Percentiles rank a stretch among this genome's conserved stretches.
Evolutionary conservation across 805 yeast species (phyloP).

Genomic region (Pichia nanzhaoensis): DNA sequence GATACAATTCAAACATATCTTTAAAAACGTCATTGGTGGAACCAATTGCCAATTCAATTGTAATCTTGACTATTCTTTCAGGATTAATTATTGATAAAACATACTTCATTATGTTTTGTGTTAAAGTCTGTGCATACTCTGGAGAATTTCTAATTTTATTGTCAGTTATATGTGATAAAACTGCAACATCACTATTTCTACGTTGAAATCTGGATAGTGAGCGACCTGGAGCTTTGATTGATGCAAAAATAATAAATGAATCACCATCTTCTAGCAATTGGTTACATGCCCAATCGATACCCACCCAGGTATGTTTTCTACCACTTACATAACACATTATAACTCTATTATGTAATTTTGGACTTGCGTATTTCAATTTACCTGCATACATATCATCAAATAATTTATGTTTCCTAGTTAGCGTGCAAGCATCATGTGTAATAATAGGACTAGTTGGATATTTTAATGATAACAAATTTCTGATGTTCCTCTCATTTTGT

Average conservation of each 20-base stretch:
- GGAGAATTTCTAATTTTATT: conserved; percentile 38
- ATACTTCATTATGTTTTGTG: conserved; percentile 48
- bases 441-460: conserved; percentile 34
- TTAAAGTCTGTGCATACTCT: conserved; percentile 38
- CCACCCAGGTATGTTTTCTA: conserved; percentile 75
- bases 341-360: conserved; percentile 43
- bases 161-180: conserved; percentile 20
- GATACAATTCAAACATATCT: conserved; percentile 54
- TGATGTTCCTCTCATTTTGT: neutral
- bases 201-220: conserved; percentile 17
- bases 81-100: conserved; percentile 41
- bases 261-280: conserved; percentile 58
- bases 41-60: conserved; percentile 58
- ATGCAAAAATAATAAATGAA: conserved; percentile 53
- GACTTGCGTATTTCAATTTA: conserved; percentile 25
- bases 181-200: conserved; percentile 16
- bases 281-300: conserved; percentile 62
- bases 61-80: conserved; percentile 39
- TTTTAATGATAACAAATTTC: conserved; percentile 12
- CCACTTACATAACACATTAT: conserved; percentile 64
- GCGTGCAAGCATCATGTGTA: conserved; percentile 36
- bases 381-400: conserved; percentile 42
- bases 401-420: conserved; percentile 39
- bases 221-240: conserved; percentile 33
- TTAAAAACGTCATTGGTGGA: conserved; percentile 48